These are phyloP conservation scores for Salinomyces thailandicus DNA, from an alignment of 2,329 filamentous ascomycete genomes.

Conservation along the genomic window DNA sequence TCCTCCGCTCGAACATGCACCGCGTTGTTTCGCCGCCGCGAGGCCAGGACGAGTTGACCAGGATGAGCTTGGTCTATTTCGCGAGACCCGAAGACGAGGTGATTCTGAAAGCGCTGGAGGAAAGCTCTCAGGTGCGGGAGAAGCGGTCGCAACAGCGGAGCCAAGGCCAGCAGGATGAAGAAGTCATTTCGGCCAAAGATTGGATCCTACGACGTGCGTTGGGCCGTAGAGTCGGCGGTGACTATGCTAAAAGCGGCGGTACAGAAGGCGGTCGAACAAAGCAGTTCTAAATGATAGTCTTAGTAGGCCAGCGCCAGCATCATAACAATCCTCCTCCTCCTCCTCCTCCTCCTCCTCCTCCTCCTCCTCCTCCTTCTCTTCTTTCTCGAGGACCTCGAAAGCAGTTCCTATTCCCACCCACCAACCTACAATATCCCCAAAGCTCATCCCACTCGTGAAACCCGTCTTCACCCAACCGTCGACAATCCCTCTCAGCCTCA, in stretches of 20 bases:
- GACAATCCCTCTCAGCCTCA: too few species aligned
- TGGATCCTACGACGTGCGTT: conserved; percentile 34
- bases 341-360: conserved; percentile 30
- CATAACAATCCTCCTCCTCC: conserved; percentile 34
- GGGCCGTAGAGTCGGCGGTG: conserved; percentile 24
- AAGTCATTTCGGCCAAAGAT: conserved; percentile 18
- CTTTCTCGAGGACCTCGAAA: too few species aligned
- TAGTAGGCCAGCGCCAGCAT: too few species aligned
- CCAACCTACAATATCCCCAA: too few species aligned
- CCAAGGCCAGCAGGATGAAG: conserved; percentile 27
- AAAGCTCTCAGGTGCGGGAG: conserved; percentile 15
- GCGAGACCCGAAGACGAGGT: conserved; percentile 41
- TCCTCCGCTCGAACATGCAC: conserved; percentile 29
- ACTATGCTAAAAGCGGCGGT: conserved; percentile 25
- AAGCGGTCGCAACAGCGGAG: conserved; percentile 9
- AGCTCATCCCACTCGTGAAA: too few species aligned
- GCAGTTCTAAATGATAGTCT: conserved; percentile 31
- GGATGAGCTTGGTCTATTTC: conserved; percentile 48
- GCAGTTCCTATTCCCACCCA: too few species aligned
- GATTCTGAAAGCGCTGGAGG: conserved; percentile 27
- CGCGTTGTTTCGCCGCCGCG: conserved; percentile 42
- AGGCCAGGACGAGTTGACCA: conserved; percentile 31
- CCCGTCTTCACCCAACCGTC: too few species aligned
- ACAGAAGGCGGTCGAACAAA: conserved; percentile 20
- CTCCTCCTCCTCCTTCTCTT: conserved; percentile 28